Evolutionary conservation across 352 stramenopile species (phyloP).

Genomic region (Phytophthora constricta): DNA sequence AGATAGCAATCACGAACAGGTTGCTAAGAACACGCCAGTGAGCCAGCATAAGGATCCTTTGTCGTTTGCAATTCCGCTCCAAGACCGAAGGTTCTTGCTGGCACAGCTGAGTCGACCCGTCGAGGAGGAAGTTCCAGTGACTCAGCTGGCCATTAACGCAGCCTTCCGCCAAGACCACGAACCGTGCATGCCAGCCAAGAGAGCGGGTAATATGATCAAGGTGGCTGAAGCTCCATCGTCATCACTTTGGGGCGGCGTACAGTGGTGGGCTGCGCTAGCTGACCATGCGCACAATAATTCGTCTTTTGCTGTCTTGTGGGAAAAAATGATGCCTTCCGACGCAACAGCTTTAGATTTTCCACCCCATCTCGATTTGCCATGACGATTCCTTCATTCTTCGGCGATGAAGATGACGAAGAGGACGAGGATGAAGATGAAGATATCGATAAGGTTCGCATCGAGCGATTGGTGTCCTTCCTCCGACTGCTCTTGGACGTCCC

Average conservation of each 20-base stretch:
- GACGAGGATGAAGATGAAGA: conserved; percentile 32
- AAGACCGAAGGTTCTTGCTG: conserved; percentile 39
- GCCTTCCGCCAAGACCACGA: conserved; percentile 51
- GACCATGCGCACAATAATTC: conserved; percentile 37
- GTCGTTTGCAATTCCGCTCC: conserved; percentile 43
- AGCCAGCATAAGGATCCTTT: conserved; percentile 14
- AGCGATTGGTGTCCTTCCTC: conserved; percentile 45
- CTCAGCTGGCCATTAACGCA: conserved; percentile 43
- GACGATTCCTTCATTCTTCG: conserved; percentile 32
- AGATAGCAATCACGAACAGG: background rate
- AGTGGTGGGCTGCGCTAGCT: conserved; percentile 49
- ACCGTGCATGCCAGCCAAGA: conserved; percentile 21
- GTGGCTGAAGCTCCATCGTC: conserved; percentile 12
- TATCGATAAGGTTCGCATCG: conserved; percentile 33
- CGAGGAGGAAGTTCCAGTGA: conserved; percentile 35
- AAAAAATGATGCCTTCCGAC: conserved; percentile 27
- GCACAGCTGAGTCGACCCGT: conserved; percentile 46
- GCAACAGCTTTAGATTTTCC: conserved; percentile 16
- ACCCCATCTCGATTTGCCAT: conserved; percentile 46
- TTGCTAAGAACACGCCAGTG: background rate
- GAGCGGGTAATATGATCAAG: background rate
- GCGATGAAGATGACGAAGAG: conserved; percentile 11
- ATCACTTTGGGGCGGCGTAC: conserved; percentile 38
- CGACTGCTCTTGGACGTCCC: conserved; percentile 35
- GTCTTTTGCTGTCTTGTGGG: conserved; percentile 42